A percentile compares a stretch with the other conserved stretches of the same genome.
Evolutionary conservation across 257 asterid genomes (phyloP).

Genomic region (Apocynum venetum): DNA sequence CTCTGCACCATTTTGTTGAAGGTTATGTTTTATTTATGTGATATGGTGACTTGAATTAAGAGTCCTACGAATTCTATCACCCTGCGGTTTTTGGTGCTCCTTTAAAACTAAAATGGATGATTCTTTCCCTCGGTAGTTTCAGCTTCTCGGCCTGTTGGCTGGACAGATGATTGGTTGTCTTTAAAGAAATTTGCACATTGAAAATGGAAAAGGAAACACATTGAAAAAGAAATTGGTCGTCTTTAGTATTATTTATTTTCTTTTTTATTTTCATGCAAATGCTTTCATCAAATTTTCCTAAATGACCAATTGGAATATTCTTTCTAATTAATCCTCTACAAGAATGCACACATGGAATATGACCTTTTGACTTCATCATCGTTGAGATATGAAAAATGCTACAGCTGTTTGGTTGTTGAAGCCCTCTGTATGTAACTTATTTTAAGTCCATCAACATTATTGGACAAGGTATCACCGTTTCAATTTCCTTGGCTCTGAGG

Average conservation of each 20-base stretch:
- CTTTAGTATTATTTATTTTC: not conserved
- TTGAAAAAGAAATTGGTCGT: no score
- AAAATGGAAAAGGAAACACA: not conserved
- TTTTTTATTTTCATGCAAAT: not conserved
- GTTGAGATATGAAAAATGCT: not conserved
- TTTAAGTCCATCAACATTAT: not conserved
- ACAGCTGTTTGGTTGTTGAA: not conserved
- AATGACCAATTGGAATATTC: not conserved
- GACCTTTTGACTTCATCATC: not conserved
- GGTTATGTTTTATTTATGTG: not conserved
- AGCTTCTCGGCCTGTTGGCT: not conserved
- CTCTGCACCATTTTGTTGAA: not conserved
- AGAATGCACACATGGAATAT: not conserved
- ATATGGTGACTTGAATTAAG: not conserved
- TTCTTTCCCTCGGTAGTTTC: not conserved
- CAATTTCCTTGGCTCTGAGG: not conserved
- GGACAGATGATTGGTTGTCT: not conserved
- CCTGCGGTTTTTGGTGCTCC: not conserved
- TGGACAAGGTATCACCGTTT: no score
- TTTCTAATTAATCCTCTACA: not conserved
- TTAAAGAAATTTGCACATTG: not conserved
- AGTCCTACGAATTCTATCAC: not conserved
- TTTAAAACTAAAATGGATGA: not conserved
- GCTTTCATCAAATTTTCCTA: not conserved
- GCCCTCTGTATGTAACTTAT: not conserved